Evolutionary conservation across 306 rosid genomes (phyloP), one percentile per base, ranked within the genome.

Genomic region (Macrotyloma uniflorum): DNA sequence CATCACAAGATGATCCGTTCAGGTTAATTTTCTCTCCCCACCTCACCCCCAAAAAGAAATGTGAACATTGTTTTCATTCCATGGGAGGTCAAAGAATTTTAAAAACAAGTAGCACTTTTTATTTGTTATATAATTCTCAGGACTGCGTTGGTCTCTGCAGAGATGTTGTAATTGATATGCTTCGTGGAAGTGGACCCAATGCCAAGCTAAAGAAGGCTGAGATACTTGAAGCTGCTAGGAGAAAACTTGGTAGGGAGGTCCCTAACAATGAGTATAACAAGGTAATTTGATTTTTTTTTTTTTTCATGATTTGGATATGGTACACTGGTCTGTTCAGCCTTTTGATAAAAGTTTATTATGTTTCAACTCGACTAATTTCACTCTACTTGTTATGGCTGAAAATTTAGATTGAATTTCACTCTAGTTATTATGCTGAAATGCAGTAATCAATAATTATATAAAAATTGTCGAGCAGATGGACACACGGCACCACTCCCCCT

Each of bases 81-180:
- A 58, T 42, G 12, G 59, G 65, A 36, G 50, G 8, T 66, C 36
- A 0, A n/a, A 26, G 50, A 43, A 36, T 66, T 61, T 82, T 23
- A 18, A 19, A 22, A 38, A n/a, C 32, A 49, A 73, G 73, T 49
- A 26, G 40, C 19, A 18, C 22, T 49, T 70, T 24, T 59, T 59
- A 51, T 83, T 67, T 82, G 42, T 20, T 8, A 23, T 28, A 66
- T 53, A 74, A 59, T 66, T 53, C 69, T 74, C 10, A 67, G 43
- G 75, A 54, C 12, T 75, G 50, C 65, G 23, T 58, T 84, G 82
- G 67, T 64, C 43, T 70, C 55, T 87, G 86, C 89, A 91, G 99
- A 86, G 89, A 87, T 77, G 90, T 95, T 57, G 97, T 95, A 13
- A 88, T 95, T 55, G 87, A 87, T 57, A 85, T 93, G 87, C 88